A percentile compares a stretch with the other conserved stretches of the same genome.
Evolutionary conservation across 1,284 basidiomycete genomes (phyloP).

Genomic region (Cryptococcus deneoformans): DNA sequence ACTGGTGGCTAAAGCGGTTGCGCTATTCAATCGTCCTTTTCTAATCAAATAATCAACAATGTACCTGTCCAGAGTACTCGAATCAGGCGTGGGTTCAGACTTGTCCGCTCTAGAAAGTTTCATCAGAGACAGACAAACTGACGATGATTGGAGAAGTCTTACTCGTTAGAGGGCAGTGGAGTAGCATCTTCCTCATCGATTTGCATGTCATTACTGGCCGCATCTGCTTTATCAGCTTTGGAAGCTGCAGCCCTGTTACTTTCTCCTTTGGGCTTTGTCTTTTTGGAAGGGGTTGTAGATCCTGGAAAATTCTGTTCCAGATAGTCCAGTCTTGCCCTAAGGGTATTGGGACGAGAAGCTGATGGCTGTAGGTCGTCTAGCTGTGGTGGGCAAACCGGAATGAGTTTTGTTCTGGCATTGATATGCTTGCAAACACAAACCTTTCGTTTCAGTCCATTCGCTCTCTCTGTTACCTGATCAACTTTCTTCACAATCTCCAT

Average conservation of each 20-base stretch:
- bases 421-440: conserved; percentile 17
- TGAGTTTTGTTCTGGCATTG: background rate
- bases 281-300: background rate
- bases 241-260: background rate
- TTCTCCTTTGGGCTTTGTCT: background rate
- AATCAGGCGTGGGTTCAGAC: background rate
- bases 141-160: background rate
- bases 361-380: conserved; percentile 44
- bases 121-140: background rate
- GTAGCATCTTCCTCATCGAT: background rate
- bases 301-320: conserved; percentile 7
- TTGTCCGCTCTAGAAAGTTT: background rate
- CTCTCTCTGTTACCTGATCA: conserved; percentile 35
- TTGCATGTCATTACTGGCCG: conserved; percentile 4
- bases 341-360: conserved; percentile 15
- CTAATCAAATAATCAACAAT: conserved; percentile 88
- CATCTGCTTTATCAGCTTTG: conserved; percentile 1
- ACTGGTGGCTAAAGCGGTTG: conserved; percentile 31
- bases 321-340: conserved; percentile 24
- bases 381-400: conserved; percentile 9
- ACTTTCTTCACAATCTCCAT: conserved; percentile 26
- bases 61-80: conserved; percentile 69
- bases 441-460: conserved; percentile 49
- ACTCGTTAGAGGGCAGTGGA: background rate
- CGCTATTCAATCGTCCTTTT: conserved; percentile 40